These are phyloP conservation scores for Alternaria gaisen DNA, from an alignment of 2,329 filamentous ascomycete genomes.

Conservation along the genomic window DNA sequence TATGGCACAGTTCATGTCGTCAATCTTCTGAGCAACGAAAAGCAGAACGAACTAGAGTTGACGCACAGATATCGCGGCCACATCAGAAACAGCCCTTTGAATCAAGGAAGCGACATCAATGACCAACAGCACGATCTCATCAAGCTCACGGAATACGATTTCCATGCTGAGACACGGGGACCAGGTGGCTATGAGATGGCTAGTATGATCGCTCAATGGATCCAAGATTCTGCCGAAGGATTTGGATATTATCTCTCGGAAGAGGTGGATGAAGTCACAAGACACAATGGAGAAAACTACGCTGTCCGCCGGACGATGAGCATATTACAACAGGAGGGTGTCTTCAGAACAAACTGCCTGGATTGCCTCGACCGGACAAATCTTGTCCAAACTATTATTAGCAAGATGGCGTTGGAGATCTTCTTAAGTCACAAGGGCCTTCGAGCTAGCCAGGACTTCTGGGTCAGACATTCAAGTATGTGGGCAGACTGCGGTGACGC, in stretches of 20 bases:
- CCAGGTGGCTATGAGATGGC: conserved; percentile 90
- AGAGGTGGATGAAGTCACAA: conserved; percentile 66
- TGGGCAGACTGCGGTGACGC: conserved; percentile 99
- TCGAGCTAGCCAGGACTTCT: conserved; percentile 79
- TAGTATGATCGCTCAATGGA: conserved; percentile 79
- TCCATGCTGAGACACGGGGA: conserved; percentile 91
- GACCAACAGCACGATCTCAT: conserved; percentile 76
- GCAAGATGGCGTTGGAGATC: conserved; percentile 87
- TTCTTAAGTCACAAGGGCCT: conserved; percentile 80
- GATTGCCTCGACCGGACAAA: conserved; percentile 97
- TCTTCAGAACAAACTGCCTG: conserved; percentile 94
- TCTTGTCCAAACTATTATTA: conserved; percentile 93
- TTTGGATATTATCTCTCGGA: conserved; percentile 94
- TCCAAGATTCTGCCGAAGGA: conserved; percentile 79
- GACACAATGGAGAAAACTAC: conserved; percentile 53
- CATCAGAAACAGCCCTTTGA: conserved; percentile 77
- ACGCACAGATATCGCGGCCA: conserved; percentile 82
- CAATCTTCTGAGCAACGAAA: conserved; percentile 91
- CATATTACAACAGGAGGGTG: conserved; percentile 90
- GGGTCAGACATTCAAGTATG: conserved; percentile 88
- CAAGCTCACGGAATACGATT: conserved; percentile 88
- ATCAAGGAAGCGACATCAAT: conserved; percentile 63
- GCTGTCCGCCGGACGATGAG: conserved; percentile 63
- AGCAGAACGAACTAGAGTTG: conserved; percentile 85
- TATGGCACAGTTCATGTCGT: conserved; percentile 94